Evolutionary conservation across 306 rosid species (phyloP), one percentile per base, ranked within the genome.

Genomic region (Rubus parviflorus): DNA sequence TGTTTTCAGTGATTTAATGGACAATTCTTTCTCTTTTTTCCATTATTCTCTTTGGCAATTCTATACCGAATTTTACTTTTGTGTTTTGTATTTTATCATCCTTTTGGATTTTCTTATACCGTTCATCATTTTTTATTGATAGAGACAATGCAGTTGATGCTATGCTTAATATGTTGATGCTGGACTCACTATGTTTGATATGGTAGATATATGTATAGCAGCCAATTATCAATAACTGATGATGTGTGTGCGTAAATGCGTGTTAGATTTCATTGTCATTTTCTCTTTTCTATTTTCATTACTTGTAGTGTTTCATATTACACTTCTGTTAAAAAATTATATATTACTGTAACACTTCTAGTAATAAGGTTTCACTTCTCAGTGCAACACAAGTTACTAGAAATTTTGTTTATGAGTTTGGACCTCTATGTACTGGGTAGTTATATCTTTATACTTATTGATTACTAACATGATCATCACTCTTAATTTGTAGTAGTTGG

Each of bases 151-250:
- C 93, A 25, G 90, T 84, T 79, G 88, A 84, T 84, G 90, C 94
- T 57, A 87, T 94, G 94, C 91, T 88, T 77, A 85, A 86, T 88
- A 91, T 85, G 87, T 89, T 54, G 94, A 91, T 86, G 86, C 89
- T 78, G 93, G 94, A 48, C 83, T 88, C 66, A 81, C 85, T 79
- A 81, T 94, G 48, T 94, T 90, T 83, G 98, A 94, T 74, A 75
- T 91, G 96, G 93, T 96, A 75, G 92, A 91, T 85, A 89, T 91
- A 84, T 93, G 98, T 91, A 91, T 53, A 61, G 65, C 60, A 46
- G 56, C 76, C 4, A 3, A 6, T 23, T 30, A 7, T 43, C 38
- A 7, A 16, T 53, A 73, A 23, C 23, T 20, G 12, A 7, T 41
- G 8, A 13, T 37, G 12, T 38, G 35, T 7, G 62, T 52, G 37